Conservation (phyloP, 1,284 basidiomycete species). For the Cystobasidium pallidum region DNA sequence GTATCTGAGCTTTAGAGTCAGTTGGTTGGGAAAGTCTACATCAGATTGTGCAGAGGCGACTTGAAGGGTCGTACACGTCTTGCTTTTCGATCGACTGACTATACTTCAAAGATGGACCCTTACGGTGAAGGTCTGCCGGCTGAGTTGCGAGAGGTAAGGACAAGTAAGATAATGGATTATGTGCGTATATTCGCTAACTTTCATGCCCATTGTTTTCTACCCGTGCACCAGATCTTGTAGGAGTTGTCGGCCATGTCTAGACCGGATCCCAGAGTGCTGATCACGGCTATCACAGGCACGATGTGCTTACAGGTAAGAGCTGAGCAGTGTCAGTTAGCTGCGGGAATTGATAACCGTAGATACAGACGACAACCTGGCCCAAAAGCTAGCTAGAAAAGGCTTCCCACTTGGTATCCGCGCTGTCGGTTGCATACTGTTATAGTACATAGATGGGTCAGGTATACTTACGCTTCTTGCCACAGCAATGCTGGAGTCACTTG, state of each 20-base stretch:
- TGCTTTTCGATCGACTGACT: background rate
- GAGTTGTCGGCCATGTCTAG: background rate
- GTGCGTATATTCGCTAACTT: too few relatives aligned
- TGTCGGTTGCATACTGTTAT: background rate
- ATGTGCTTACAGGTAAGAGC: slow-evolving; percentile 4
- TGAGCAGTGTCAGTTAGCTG: background rate
- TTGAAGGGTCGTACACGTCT: background rate
- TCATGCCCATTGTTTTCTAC: background rate
- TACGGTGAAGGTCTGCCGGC: background rate
- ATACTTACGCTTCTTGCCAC: slow-evolving; percentile 5
- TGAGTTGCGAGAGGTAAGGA: slow-evolving; percentile 14
- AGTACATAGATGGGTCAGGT: background rate
- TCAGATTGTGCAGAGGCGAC: background rate
- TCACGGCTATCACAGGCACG: background rate
- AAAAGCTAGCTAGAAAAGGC: background rate
- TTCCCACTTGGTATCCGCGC: background rate
- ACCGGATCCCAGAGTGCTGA: background rate
- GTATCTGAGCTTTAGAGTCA: background rate
- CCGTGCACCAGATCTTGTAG: slow-evolving; percentile 4
- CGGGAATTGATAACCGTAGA: background rate
- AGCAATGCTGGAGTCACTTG: slow-evolving; percentile 2
- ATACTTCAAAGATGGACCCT: too few relatives aligned
- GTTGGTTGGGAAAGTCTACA: background rate
- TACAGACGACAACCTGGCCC: background rate
- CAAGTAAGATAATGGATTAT: too few relatives aligned